phyloP scores from a whole-genome alignment of 345 rosid genomes.

The Citrus inodora region DNA sequence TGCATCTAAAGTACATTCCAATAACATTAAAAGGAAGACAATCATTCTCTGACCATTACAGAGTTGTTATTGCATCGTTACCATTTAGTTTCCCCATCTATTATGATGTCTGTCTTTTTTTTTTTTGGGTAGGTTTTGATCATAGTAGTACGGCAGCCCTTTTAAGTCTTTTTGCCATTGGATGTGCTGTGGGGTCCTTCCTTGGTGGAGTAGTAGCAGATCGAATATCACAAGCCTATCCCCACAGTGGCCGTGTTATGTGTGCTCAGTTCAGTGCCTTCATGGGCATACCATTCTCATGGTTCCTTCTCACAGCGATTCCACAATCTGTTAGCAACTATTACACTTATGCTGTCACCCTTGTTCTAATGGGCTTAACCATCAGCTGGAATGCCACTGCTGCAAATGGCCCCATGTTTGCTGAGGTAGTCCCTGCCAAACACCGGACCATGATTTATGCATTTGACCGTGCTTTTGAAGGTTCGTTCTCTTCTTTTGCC shows the following conservation, averaged over 20 bases:
- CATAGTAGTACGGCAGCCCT: constrained; percentile 77
- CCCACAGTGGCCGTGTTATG: constrained; percentile 77
- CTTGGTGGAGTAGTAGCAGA: constrained; percentile 81
- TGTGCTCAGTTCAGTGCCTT: constrained; percentile 95
- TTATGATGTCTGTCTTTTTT: constrained; percentile 3
- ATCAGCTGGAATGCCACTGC: constrained; percentile 95
- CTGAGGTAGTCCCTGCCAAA: constrained; percentile 86
- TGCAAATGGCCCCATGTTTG: constrained; percentile 87
- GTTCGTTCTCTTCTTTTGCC: constrained; percentile 87
- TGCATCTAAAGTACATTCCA: not conserved
- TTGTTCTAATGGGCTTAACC: constrained; percentile 78
- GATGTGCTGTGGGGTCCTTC: constrained; percentile 74
- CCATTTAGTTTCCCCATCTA: not conserved
- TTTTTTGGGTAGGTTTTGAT: constrained; percentile 51
- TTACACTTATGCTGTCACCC: constrained; percentile 51
- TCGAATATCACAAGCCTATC: constrained; percentile 49
- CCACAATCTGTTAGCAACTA: constrained; percentile 73
- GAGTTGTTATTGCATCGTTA: not conserved
- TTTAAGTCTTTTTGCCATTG: constrained; percentile 70
- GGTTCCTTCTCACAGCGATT: constrained; percentile 64
- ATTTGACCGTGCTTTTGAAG: constrained; percentile 89
- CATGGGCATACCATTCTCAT: constrained; percentile 95
- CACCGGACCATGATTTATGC: constrained; percentile 97
- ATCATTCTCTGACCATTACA: not conserved
- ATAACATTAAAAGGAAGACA: not conserved